Evolutionary conservation across 2,329 filamentous ascomycete species (phyloP), one percentile per base, ranked within the genome.

Genomic region (Beauveria varroae): DNA sequence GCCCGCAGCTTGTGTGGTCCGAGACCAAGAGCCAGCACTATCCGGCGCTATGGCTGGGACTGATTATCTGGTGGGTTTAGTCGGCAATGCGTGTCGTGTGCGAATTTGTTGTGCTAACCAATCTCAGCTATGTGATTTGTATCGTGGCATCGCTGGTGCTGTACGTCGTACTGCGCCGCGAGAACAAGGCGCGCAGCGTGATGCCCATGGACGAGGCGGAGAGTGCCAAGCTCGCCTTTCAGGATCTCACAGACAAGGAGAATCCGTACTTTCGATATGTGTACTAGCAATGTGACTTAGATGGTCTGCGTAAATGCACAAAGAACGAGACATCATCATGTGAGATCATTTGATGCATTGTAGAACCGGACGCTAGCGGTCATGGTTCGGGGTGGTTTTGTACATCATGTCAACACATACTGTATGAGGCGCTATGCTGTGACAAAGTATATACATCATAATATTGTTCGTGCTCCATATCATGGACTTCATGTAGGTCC

Each of bases 1-100:
- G 88, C 0, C 89, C 89, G 3, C 87, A 89, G 72, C 76, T 91
- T 44, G 82, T 91, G 46, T 83, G 83, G 66, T 86, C 81, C n/a
- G 76, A 88, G 71, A 86, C 85, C 0, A 87, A 87, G 65, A 73
- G 69, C 0, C 69, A 80, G 53, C 89, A 91, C 71, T 91, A 91
- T 68, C 88, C 89, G 0, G 82, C 85, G 66, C 69, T 91, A 9
- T 91, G 88, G 88, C 75, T 82, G 1, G 87, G 87, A 0, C 69
- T 92, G 63, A 89, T 91, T 16, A 78, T 82, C 61, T 82, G 78
- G 78, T 81, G 64, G 60, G 77, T 68, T 14, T 18, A 30, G 9
- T 30, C 30, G 30, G 9, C 1, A 30, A 9, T 4, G 30, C 10
- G 30, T 30, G 30, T 8, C 30, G 30, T 30, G 30, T 10, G 30